phyloP scores from a whole-genome alignment of 495 filamentous ascomycete genomes.

The Patellaria atrata region DNA sequence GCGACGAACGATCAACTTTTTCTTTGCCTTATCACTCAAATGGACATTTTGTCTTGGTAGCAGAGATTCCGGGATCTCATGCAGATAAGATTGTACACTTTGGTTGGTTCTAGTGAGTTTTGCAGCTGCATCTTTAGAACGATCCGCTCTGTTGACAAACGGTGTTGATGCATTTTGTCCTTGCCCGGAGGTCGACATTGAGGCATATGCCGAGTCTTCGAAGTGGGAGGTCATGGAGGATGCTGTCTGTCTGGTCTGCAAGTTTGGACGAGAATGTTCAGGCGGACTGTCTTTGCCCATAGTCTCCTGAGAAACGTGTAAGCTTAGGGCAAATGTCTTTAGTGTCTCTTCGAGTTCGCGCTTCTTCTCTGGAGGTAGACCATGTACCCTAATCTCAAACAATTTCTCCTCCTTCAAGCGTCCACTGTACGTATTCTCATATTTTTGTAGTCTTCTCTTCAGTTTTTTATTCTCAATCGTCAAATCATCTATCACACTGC shows the following conservation, averaged over 20 bases:
- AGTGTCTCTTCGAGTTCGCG: constrained; percentile 59
- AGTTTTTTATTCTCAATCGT: constrained; percentile 41
- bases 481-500: constrained; percentile 30
- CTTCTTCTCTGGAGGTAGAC: constrained; percentile 48
- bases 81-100: constrained; percentile 43
- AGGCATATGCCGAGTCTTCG: constrained; percentile 61
- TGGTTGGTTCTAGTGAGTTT: constrained; percentile 28
- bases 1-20: constrained; percentile 53
- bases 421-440: constrained; percentile 46
- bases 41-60: constrained; percentile 34
- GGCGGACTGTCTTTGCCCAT: constrained; percentile 1
- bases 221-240: constrained; percentile 39
- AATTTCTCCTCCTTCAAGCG: constrained; percentile 51
- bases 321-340: constrained; percentile 44
- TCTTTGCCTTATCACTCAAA: constrained; percentile 53
- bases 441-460: constrained; percentile 51
- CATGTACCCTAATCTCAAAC: constrained; percentile 64
- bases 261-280: constrained; percentile 3
- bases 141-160: constrained; percentile 11
- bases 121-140: constrained; percentile 4
- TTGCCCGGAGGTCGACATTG: constrained; percentile 47
- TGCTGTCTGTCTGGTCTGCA: constrained; percentile 15
- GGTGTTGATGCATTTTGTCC: constrained; percentile 21
- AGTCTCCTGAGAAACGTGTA: constrained; percentile 34
- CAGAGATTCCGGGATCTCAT: constrained; percentile 45